Evolutionary conservation across 2,329 filamentous ascomycete genomes (phyloP).

Genomic region (Alternaria sp.): DNA sequence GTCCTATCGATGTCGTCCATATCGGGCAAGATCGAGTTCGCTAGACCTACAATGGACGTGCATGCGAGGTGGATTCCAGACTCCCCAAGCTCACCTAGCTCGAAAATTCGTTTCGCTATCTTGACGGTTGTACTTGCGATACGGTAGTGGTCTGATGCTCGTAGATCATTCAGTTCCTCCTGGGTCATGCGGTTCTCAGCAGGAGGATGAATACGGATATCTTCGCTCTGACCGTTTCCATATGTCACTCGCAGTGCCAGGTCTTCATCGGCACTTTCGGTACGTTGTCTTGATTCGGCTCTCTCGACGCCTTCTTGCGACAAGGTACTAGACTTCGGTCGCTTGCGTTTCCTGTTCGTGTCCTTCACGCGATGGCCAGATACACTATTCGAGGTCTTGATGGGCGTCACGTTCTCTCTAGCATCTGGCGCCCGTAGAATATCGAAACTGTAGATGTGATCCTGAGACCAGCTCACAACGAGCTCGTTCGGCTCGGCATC

Average conservation of each 20-base stretch:
- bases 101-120: constrained; percentile 63
- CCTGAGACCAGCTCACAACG: constrained; percentile 71
- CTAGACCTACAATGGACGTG: constrained; percentile 46
- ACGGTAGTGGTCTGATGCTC: constrained; percentile 60
- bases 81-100: constrained; percentile 45
- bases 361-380: constrained; percentile 33
- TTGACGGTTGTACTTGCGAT: constrained; percentile 63
- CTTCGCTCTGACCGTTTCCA: constrained; percentile 65
- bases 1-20: constrained; percentile 63
- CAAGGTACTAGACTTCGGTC: constrained; percentile 50
- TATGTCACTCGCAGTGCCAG: constrained; percentile 64
- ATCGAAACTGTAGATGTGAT: constrained; percentile 71
- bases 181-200: constrained; percentile 38
- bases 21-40: constrained; percentile 56
- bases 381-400: constrained; percentile 20
- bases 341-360: constrained; percentile 62
- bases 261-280: constrained; percentile 52
- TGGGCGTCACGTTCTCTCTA: constrained; percentile 46
- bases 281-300: constrained; percentile 56
- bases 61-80: constrained; percentile 53
- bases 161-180: constrained; percentile 55
- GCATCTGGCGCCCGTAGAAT: constrained; percentile 65
- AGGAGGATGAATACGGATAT: constrained; percentile 58
- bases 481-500: constrained; percentile 72
- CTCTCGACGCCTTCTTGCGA: constrained; percentile 50